Evolutionary conservation across 306 rosid genomes (phyloP), one percentile per base, ranked within the genome.

Genomic region (Cajanus cajan): DNA sequence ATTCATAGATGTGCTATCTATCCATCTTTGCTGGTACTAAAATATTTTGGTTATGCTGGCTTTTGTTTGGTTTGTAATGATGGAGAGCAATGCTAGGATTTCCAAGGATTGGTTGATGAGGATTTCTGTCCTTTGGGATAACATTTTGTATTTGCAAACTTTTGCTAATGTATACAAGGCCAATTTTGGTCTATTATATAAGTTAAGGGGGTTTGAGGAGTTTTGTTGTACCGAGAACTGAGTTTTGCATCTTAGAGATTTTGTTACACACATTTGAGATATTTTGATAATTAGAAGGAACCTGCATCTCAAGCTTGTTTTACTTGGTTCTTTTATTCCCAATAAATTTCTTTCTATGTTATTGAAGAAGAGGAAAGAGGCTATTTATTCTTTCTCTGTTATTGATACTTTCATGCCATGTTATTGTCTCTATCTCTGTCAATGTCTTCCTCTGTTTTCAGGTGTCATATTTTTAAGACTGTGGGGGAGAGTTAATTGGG

Each of bases 31-130:
- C 16, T 18, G 21, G 44, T 68, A 67, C 22, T 43, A 24, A 54
- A 59, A 77, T 41, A 31, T 79, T 40, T 73, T 57, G 13, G 81
- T 55, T 68, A 51, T 65, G 13, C 71, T 39, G n/a, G 40, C 28
- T 78, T 71, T 65, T 45, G 64, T 65, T 78, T 45, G 80, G 73
- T 68, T n/a, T 33, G 52, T 59, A 57, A 43, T 73, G 67, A 78
- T 72, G 47, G 57, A 68, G 43, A 37, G 22, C 58, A 65, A 73
- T 37, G 83, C 22, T 64, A 54, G 31, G 16, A 34, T 65, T 78
- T 82, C 43, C 58, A 63, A 70, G 22, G 45, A 71, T 62, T 71
- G 63, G 74, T 72, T 77, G 39, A 62, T 62, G 19, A 59, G 33
- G 63, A 62, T 52, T 52, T 19, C 39, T 71, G 57, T 66, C 41